Conservation (phyloP, 805 yeast genomes). For the Alloascoidea hylecoeti region DNA sequence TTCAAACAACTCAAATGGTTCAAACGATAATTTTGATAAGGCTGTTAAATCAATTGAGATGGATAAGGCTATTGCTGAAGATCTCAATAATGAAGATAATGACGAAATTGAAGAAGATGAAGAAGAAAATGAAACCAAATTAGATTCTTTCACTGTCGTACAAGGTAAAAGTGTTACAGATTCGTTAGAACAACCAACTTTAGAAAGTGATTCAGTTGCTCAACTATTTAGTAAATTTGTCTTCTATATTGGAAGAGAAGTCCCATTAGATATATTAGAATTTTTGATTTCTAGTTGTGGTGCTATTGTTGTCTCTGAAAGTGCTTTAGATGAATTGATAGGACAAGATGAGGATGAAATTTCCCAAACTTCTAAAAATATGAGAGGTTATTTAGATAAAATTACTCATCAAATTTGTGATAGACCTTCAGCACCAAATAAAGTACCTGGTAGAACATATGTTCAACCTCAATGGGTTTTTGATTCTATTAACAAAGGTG, state of each 20-base stretch:
- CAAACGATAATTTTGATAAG: conserved; percentile 24
- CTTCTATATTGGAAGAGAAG: conserved; percentile 90
- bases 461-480: conserved; percentile 98
- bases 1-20: conserved; percentile 17
- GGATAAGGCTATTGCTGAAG: conserved; percentile 29
- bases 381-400: conserved; percentile 41
- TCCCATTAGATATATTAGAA: conserved; percentile 82
- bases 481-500: conserved; percentile 72
- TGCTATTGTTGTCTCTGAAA: conserved; percentile 75
- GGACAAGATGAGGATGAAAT: conserved; percentile 27
- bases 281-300: conserved; percentile 79
- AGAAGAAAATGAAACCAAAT: conserved; percentile 21
- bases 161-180: conserved; percentile 48
- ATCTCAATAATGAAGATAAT: conserved; percentile 31
- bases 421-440: conserved; percentile 67
- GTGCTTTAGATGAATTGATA: conserved; percentile 66
- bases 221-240: conserved; percentile 59
- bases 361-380: conserved; percentile 17
- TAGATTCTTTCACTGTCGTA: conserved; percentile 61
- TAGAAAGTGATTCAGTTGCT: conserved; percentile 43
- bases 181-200: conserved; percentile 55
- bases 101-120: conserved; percentile 22
- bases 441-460: conserved; percentile 85
- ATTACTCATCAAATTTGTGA: conserved; percentile 93
- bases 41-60: conserved; percentile 15